phyloP scores from a whole-genome alignment of 768 basidiomycete species.

The Scleroderma citrinum region DNA sequence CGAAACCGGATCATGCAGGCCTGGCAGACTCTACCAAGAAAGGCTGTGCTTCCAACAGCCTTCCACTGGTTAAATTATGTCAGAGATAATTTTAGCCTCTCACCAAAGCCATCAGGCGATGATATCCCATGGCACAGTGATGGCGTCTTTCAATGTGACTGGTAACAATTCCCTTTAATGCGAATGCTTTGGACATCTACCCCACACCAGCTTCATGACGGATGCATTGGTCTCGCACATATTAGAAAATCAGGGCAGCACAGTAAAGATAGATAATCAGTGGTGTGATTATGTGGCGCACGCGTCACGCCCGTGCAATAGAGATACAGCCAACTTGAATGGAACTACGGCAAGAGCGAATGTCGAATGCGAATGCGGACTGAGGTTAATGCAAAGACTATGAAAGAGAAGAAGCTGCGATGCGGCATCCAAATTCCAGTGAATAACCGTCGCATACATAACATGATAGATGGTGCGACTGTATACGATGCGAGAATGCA shows the following conservation, averaged over 20 bases:
- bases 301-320: constrained; percentile 4
- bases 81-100: no score
- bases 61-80: no score
- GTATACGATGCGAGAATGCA: constrained; percentile 22
- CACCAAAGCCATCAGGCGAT: no score
- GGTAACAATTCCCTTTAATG: no score
- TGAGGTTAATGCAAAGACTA: constrained; percentile 6
- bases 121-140: no score
- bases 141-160: no score
- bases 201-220: no score
- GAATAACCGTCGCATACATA: constrained; percentile 13
- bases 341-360: constrained; percentile 8
- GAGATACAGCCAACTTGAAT: constrained; percentile 11
- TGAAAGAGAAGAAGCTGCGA: constrained; percentile 9
- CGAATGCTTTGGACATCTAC: no score
- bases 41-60: no score
- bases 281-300: not conserved
- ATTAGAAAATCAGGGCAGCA: not conserved
- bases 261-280: not conserved
- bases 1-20: no score
- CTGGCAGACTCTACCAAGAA: no score
- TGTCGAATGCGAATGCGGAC: constrained; percentile 8
- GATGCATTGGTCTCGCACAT: not conserved
- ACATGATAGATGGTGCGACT: constrained; percentile 9
- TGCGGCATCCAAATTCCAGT: constrained; percentile 25